Evolutionary conservation across 2,329 filamentous ascomycete genomes (phyloP).

Genomic region (Diaporthe nobilis): DNA sequence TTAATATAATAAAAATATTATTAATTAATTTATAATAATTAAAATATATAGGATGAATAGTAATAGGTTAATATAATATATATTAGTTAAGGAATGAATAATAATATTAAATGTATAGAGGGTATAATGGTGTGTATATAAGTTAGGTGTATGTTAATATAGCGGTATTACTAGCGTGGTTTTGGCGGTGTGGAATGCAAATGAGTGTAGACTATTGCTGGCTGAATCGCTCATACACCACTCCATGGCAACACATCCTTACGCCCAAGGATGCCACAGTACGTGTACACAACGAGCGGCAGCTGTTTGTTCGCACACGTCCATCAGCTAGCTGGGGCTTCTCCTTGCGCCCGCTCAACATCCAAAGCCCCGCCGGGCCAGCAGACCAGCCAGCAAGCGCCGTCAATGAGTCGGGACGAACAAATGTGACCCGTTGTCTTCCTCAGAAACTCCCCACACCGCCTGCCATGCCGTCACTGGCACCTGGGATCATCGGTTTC

Average conservation of each 20-base stretch:
- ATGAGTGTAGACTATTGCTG: constrained; percentile 3
- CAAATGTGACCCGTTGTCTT: constrained; percentile 14
- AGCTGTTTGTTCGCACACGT: constrained; percentile 19
- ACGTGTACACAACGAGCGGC: constrained; percentile 5
- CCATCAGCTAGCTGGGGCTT: not conserved
- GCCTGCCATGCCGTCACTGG: constrained; percentile 11
- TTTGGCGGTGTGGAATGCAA: no score
- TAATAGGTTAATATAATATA: no score
- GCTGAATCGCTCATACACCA: constrained; percentile 25
- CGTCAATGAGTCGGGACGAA: constrained; percentile 30
- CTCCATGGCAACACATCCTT: constrained; percentile 9
- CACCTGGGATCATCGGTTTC: constrained; percentile 15
- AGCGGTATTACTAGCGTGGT: no score
- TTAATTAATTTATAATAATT: no score
- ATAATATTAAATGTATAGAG: no score
- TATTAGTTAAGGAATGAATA: no score
- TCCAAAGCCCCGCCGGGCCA: not conserved
- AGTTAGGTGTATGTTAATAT: no score
- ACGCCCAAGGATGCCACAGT: not conserved
- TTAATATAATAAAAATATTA: no score
- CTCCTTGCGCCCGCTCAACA: constrained; percentile 6
- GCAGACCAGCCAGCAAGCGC: not conserved
- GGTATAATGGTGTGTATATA: no score
- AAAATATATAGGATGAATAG: no score
- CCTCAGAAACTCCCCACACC: constrained; percentile 19